These are phyloP conservation scores for Cyanidiococcus yangmingshanensis DNA, from an alignment of 23 red algal species.

Conservation along the genomic window DNA sequence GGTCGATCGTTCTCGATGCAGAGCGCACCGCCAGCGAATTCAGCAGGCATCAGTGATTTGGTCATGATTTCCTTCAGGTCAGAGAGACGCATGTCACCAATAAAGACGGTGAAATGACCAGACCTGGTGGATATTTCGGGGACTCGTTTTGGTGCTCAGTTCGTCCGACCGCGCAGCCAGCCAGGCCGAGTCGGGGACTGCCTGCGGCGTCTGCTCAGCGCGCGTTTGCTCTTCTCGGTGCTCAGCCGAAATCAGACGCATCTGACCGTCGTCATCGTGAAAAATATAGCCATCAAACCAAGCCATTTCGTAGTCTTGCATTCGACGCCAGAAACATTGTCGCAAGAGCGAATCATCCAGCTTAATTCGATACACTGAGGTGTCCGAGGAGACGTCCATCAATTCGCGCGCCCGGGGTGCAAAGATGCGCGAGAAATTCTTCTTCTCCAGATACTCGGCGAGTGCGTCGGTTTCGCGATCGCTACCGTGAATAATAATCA, in stretches of 20 bases:
- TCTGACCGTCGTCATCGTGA: slow-evolving; percentile 15
- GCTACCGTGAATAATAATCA: slow-evolving; percentile 61
- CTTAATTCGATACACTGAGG: slow-evolving; percentile 48
- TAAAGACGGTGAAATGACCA: slow-evolving; percentile 54
- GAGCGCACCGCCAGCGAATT: slow-evolving; percentile 75
- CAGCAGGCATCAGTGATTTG: slow-evolving; percentile 53
- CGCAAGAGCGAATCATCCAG: slow-evolving; percentile 52
- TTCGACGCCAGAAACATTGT: slow-evolving; percentile 32
- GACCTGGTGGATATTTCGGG: too few relatives aligned
- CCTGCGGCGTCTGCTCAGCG: not conserved
- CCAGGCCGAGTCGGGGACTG: not conserved
- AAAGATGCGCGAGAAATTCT: slow-evolving; percentile 21
- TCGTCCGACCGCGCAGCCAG: not conserved
- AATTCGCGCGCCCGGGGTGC: slow-evolving; percentile 48
- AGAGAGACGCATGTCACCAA: slow-evolving; percentile 75
- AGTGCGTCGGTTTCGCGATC: slow-evolving; percentile 52
- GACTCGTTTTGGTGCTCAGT: too few relatives aligned
- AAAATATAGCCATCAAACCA: slow-evolving; percentile 47
- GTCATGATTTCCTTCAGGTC: slow-evolving; percentile 58
- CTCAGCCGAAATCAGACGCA: not conserved
- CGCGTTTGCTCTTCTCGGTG: not conserved
- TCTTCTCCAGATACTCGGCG: slow-evolving; percentile 14
- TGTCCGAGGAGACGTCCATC: slow-evolving; percentile 67
- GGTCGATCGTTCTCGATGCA: slow-evolving; percentile 58
- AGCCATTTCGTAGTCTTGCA: slow-evolving; percentile 49